Conservation (phyloP, 2,329 filamentous ascomycete genomes). For the Aspergillus sergii region DNA sequence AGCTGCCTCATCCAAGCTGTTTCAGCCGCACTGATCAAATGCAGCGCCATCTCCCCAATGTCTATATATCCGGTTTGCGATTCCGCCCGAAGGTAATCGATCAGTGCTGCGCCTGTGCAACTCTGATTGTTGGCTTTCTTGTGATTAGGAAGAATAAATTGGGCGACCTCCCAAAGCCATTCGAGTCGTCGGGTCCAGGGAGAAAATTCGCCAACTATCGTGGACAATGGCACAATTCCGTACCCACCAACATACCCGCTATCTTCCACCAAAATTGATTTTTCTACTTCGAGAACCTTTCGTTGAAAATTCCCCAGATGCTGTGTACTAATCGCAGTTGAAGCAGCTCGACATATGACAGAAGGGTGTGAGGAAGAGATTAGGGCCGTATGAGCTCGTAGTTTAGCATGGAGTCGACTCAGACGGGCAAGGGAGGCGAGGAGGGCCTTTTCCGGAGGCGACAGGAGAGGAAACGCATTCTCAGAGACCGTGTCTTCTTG, state of each 20-base stretch:
- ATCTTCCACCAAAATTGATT: conserved; percentile 73
- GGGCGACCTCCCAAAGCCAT: conserved; percentile 77
- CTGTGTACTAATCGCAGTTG: conserved; percentile 71
- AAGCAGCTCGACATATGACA: conserved; percentile 83
- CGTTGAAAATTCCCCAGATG: conserved; percentile 81
- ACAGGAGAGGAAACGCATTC: conserved; percentile 56
- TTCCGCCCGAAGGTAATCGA: conserved; percentile 74
- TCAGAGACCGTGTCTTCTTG: conserved; percentile 54
- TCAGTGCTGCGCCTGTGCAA: conserved; percentile 71
- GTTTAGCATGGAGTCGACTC: conserved; percentile 73
- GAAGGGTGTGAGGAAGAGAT: conserved; percentile 75
- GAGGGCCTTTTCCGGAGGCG: conserved; percentile 80
- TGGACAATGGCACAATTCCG: conserved; percentile 87
- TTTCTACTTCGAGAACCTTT: conserved; percentile 83
- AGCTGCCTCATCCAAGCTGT: conserved; percentile 89
- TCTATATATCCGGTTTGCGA: conserved; percentile 87
- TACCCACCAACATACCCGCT: conserved; percentile 83
- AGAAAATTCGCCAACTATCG: conserved; percentile 80
- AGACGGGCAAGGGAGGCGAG: conserved; percentile 76
- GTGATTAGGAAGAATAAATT: conserved; percentile 63
- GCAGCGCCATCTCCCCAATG: conserved; percentile 74
- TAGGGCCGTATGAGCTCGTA: conserved; percentile 67
- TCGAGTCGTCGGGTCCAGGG: conserved; percentile 82
- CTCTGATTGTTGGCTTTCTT: conserved; percentile 31
- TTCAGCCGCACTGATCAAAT: conserved; percentile 77